A percentile compares a stretch with the other conserved stretches of the same genome.
Evolutionary conservation across 2,329 filamentous ascomycete genomes (phyloP).

Genomic region (Colletotrichum simmondsii): DNA sequence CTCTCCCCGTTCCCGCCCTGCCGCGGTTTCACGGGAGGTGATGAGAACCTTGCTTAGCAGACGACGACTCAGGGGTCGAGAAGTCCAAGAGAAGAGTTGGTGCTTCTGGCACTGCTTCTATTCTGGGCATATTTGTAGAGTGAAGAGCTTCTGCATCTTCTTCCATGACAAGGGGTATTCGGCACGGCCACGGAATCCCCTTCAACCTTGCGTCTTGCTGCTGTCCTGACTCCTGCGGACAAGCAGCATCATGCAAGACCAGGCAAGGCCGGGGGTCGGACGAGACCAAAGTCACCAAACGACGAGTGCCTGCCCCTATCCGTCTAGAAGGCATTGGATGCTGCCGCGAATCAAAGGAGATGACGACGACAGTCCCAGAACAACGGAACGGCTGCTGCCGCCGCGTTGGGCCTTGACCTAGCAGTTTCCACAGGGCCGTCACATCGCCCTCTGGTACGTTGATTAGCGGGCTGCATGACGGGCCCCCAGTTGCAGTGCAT

Average conservation of each 20-base stretch:
- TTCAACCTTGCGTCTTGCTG: not conserved
- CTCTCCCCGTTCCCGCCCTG: constrained; percentile 15
- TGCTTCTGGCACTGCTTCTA: constrained; percentile 27
- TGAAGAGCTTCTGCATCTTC: not conserved
- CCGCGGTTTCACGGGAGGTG: constrained; percentile 28
- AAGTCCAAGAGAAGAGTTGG: not conserved
- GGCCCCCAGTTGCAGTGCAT: constrained; percentile 23
- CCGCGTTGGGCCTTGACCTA: constrained; percentile 25
- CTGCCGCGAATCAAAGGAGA: constrained; percentile 22
- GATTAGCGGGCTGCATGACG: constrained; percentile 27
- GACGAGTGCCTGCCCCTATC: constrained; percentile 23
- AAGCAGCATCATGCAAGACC: constrained; percentile 4
- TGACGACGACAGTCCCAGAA: constrained; percentile 28
- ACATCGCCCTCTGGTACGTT: constrained; percentile 23
- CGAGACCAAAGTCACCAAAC: constrained; percentile 4
- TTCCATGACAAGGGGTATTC: constrained; percentile 6
- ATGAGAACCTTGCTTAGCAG: constrained; percentile 14
- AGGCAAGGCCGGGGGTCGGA: not conserved
- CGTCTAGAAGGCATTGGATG: not conserved
- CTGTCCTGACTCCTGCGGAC: not conserved
- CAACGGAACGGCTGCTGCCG: constrained; percentile 32
- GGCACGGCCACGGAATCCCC: not conserved
- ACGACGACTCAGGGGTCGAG: constrained; percentile 3
- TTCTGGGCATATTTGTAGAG: constrained; percentile 8
- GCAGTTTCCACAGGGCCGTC: constrained; percentile 13